Evolutionary conservation across 116 monocot species (phyloP).

Genomic region (Phalaenopsis hybrid): DNA sequence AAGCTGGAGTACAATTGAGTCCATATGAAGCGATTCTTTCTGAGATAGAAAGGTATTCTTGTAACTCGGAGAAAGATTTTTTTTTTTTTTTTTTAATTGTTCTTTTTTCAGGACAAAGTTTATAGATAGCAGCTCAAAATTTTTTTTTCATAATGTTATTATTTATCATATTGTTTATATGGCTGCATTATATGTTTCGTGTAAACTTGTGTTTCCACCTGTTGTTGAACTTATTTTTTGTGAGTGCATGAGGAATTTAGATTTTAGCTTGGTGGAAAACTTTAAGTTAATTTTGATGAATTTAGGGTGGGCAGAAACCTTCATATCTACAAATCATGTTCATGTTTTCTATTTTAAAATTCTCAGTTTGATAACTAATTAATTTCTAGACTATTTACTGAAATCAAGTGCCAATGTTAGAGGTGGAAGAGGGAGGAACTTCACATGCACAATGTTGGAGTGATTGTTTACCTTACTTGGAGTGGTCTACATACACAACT

Average conservation of each 20-base stretch:
- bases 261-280: not conserved
- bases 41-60: constrained; percentile 69
- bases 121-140: not conserved
- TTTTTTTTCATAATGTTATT: not conserved
- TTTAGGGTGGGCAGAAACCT: too few relatives aligned
- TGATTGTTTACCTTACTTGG: too few relatives aligned
- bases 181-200: not conserved
- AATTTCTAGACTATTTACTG: too few relatives aligned
- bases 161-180: not conserved
- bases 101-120: not conserved
- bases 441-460: too few relatives aligned
- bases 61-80: not conserved
- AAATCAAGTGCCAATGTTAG: too few relatives aligned
- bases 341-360: too few relatives aligned
- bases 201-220: not conserved
- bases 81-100: not conserved
- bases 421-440: too few relatives aligned
- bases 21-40: constrained; percentile 70
- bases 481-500: too few relatives aligned
- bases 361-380: too few relatives aligned
- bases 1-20: constrained; percentile 64
- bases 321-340: too few relatives aligned
- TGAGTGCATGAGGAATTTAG: not conserved
- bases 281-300: too few relatives aligned
- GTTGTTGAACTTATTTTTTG: not conserved